Evolutionary conservation across 2,329 filamentous ascomycete genomes (phyloP), one percentile per base, ranked within the genome.

Genomic region (Microsporum ferrugineum): DNA sequence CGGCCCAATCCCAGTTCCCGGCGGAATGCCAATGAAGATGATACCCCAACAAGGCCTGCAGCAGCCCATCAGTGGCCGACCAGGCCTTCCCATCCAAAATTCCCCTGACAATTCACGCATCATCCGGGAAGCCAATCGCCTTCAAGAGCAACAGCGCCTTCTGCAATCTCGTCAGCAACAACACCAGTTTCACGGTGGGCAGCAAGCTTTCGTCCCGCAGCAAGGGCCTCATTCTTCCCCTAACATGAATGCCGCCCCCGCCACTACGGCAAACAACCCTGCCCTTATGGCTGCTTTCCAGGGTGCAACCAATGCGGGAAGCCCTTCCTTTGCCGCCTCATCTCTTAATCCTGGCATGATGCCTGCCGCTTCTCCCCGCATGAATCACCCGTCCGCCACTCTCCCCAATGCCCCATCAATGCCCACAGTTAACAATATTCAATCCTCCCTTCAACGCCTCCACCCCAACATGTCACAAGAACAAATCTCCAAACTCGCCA

Each of bases 11-110:
- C 63, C 80, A 78, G 53, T 41, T 3, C 51, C 79, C 77, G 62
- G 80, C 76, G 31, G 83, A 77, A 79, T 84, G 69, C 80, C 83
- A 47, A 81, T 88, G 77, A 77, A 77, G 63, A 78, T 78, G 72
- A 73, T 76, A 66, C 71, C 73, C 14, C 73, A 87, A 64, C 79
- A 83, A 59, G 81, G 86, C 60, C 81, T 89, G 76, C 81, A 84
- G 53, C 74, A 74, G 60, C 68, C 66, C 34, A 70, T 74, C 60
- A 69, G 69, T 38, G 65, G 68, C 17, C 70, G 74, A 45, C 71
- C 75, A 59, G 73, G 74, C 23, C 69, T 76, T 60, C 69, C 72
- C 23, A 76, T 86, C 66, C 85, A 87, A 67, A 82, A 85, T 6
- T 76, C 76, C 38, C 74, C 77, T 3, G 76, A 79, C 60, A 77